Base-by-base conservation (phyloP, 139 green algal species). In the Chlorella sp. region DNA sequence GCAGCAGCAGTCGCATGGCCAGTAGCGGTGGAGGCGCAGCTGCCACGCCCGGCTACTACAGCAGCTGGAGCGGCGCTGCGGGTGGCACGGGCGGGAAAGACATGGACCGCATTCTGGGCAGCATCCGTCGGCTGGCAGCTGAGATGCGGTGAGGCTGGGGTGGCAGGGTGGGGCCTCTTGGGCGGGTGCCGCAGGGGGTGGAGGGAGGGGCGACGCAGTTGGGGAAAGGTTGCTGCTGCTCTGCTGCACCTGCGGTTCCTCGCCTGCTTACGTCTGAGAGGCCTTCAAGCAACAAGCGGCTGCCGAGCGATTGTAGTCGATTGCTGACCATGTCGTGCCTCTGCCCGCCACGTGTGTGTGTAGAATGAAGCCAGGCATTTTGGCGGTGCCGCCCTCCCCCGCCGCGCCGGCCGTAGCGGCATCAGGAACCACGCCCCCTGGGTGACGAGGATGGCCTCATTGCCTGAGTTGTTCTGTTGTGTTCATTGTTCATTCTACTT, bases 111-210 rank as follows among this genome's bases (percentile, higher is more conserved):
- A 74, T 83, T 36, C 44, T 48, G 7, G 60, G 54, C 77, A 83
- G 77, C 58, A 83, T 83, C 30, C 60, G 60, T 28, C 60, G 60
- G 28, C 30, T 83, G 77, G 77, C 77, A 34, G 77, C 77, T 22
- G 77, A 83, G 77, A 73, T 83, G 76, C 43, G 48, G 34, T 81
- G 67, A 73, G 36, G 67, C 67, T 43, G 48, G 32, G 74, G n/a
- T n/a, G 36, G n/a, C 30, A 30, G 32, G 16, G 0, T 41, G 32
- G 36, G 8, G 32, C 30, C 32, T 41, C 30, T 4, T 28, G 4
- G 32, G 64, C 32, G 32, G 36, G n/a, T 70, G 6, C 32, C 6
- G 14, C 6, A 22, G 64, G 6, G 22, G 32, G 64, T 41, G 65
- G 16, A 60, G 24, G 9, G 51, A 3, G 14, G 51, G 51, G 51